These are phyloP conservation scores for Fusarium continuum DNA, from an alignment of 2,329 filamentous ascomycete species.

Conservation along the genomic window DNA sequence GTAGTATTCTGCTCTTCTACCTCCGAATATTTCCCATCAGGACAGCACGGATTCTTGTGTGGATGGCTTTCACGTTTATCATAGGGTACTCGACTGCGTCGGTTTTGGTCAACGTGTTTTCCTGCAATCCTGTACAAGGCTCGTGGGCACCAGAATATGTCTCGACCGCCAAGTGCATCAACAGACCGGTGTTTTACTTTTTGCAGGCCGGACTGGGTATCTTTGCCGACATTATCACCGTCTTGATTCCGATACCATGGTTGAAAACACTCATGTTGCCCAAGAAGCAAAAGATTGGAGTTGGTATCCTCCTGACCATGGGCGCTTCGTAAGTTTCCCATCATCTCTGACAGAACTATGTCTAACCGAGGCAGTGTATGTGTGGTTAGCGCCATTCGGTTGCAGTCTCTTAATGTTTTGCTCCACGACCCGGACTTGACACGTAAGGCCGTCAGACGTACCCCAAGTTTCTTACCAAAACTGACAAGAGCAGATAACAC, in stretches of 20 bases:
- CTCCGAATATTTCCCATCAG: slow-evolving; percentile 17
- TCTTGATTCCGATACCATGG: slow-evolving; percentile 12
- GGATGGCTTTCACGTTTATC: slow-evolving; percentile 16
- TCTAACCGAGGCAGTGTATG: slow-evolving; percentile 15
- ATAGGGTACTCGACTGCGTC: slow-evolving; percentile 12
- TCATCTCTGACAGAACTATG: background rate
- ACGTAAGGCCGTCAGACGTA: background rate
- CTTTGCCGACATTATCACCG: slow-evolving; percentile 14
- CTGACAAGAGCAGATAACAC: slow-evolving; percentile 20
- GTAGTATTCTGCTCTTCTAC: slow-evolving; percentile 18
- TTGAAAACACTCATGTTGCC: slow-evolving; percentile 12
- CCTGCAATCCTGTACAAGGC: slow-evolving; percentile 4
- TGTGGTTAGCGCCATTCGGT: slow-evolving; percentile 5
- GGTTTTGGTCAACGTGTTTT: slow-evolving; percentile 13
- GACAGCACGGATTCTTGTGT: background rate
- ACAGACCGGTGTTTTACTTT: slow-evolving; percentile 18
- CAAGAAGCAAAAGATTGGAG: slow-evolving; percentile 18
- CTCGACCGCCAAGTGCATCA: slow-evolving; percentile 7
- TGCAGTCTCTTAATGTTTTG: slow-evolving; percentile 12
- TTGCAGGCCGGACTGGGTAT: slow-evolving; percentile 13
- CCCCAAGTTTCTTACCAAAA: background rate
- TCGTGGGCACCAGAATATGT: slow-evolving; percentile 6
- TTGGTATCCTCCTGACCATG: slow-evolving; percentile 11
- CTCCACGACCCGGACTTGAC: slow-evolving; percentile 12
- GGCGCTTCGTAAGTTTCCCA: slow-evolving; percentile 13